Base-by-base conservation (phyloP, 2,329 filamentous ascomycete species). In the Dryadomyces quercivorus region DNA sequence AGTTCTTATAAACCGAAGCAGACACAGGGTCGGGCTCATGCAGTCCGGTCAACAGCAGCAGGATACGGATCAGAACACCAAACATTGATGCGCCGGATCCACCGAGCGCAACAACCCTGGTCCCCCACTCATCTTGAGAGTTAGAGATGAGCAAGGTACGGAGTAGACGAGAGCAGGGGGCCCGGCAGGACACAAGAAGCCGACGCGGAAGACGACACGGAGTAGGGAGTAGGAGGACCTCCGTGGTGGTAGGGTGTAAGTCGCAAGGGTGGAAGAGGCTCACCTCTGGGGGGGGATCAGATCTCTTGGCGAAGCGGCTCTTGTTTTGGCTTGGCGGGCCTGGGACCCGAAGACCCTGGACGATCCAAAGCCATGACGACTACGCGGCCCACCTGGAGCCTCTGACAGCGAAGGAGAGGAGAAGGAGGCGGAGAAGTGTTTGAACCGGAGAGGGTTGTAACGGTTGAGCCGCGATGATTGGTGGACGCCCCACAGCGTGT, bases 281-380 rank as follows among this genome's bases (percentile, higher is more conserved):
- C 5, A 15, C 3, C 6, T 3, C 9, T 4, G 46, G 10, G 26
- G 9, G 36, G 36, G 36, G 36, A 40, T 40, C 36, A 40, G 36
- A 40, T 40, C 36, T 40, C 36, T 40, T 40, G 50, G 18, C 51
- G 51, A 53, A 12, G 51, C 44, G 51, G 44, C 44, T 53, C 20
- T 46, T 53, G 51, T 53, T 53, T 53, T 40, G 51, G 51, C 40
- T 31, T 2, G 44, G 51, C 51, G 51, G 51, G 51, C 15, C 51
- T 9, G 9, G 34, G 26, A 31, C 26, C 26, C 8, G 8, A 31
- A 31, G 26, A 31, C 36, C 36, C 36, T 40, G 36, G 36, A 12
- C 15, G 36, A 40, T 40, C 10, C 20, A 20, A 46, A 15, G 4
- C 18, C 46, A 36, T 48, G 46, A 48, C 46, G 46, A 48, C 46